These are phyloP conservation scores for Prosopis cineraria DNA, from an alignment of 306 rosid genomes.

Conservation along the genomic window DNA sequence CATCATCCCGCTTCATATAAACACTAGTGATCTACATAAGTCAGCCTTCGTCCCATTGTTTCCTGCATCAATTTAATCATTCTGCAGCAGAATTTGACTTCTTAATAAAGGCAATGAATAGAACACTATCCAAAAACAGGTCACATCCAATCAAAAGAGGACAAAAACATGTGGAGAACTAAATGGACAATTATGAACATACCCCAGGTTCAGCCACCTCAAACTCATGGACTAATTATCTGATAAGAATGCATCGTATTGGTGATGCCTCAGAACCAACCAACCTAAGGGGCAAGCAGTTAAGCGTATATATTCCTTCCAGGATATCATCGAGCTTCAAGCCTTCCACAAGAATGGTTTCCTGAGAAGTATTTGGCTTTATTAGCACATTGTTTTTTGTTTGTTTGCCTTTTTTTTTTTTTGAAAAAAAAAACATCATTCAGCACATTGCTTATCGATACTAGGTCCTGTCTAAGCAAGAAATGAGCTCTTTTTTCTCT, in stretches of 20 bases:
- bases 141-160: not conserved
- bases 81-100: slow-evolving; percentile 24
- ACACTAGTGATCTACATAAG: no score
- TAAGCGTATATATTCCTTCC: slow-evolving; percentile 65
- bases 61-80: slow-evolving; percentile 26
- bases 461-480: slow-evolving; percentile 16
- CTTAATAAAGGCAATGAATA: not conserved
- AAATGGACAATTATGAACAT: not conserved
- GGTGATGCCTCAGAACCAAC: slow-evolving; percentile 87
- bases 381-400: no score
- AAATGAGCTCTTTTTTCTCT: no score
- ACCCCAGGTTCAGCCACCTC: not conserved
- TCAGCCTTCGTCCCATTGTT: not conserved
- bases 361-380: slow-evolving; percentile 47
- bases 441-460: slow-evolving; percentile 9
- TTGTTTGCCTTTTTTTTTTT: no score
- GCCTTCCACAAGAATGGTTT: slow-evolving; percentile 91
- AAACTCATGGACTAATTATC: slow-evolving; percentile 38
- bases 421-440: no score
- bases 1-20: no score
- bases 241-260: slow-evolving; percentile 73
- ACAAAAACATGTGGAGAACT: no score
- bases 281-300: slow-evolving; percentile 87
- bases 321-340: slow-evolving; percentile 76
- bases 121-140: not conserved